These are phyloP conservation scores for Lachancea sp. DNA, from an alignment of 805 yeast species.

Conservation along the genomic window DNA sequence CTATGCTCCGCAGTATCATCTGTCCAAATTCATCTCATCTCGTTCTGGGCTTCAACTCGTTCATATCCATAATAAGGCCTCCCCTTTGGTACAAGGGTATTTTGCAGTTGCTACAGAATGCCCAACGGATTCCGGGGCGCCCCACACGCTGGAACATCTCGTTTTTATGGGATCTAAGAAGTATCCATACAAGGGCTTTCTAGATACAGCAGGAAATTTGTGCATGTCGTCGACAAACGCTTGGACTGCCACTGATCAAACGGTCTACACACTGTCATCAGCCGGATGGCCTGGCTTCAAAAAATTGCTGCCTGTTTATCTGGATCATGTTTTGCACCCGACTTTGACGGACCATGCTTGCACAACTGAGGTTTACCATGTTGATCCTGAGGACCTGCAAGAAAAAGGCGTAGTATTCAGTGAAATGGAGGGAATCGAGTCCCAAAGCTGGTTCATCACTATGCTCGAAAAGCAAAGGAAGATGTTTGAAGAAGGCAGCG, in stretches of 20 bases:
- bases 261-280: constrained; percentile 82
- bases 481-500: constrained; percentile 53
- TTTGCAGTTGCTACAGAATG: constrained; percentile 95
- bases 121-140: constrained; percentile 79
- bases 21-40: constrained; percentile 70
- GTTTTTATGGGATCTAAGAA: constrained; percentile 89
- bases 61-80: constrained; percentile 60
- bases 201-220: constrained; percentile 80
- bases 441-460: constrained; percentile 63
- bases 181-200: constrained; percentile 84
- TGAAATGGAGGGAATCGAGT: constrained; percentile 93
- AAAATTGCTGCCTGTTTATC: constrained; percentile 74
- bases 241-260: constrained; percentile 94
- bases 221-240: constrained; percentile 88
- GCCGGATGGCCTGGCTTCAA: constrained; percentile 97
- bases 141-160: constrained; percentile 92
- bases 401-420: constrained; percentile 96
- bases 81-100: constrained; percentile 88
- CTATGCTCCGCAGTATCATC: constrained; percentile 59
- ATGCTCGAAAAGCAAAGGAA: constrained; percentile 54
- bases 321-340: constrained; percentile 82
- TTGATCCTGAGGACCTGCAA: constrained; percentile 73
- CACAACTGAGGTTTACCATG: constrained; percentile 88
- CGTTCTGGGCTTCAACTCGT: constrained; percentile 81
- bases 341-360: constrained; percentile 87